phyloP scores from a whole-genome alignment of 2,329 filamentous ascomycete species.

The Colletotrichum incanum region DNA sequence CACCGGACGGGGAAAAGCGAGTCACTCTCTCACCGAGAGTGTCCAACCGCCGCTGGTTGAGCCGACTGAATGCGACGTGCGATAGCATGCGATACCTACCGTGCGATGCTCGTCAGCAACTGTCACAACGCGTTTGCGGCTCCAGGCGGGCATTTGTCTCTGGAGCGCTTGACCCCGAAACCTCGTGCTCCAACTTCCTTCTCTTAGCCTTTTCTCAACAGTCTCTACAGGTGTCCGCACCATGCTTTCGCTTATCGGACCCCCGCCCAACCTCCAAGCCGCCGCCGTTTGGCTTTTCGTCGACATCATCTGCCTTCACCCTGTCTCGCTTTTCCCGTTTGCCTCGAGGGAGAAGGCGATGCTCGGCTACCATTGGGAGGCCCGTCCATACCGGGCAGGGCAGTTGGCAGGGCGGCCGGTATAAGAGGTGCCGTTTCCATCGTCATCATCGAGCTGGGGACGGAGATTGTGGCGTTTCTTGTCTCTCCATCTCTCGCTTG shows the following conservation, averaged over 20 bases:
- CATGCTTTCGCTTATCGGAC: conserved; percentile 10
- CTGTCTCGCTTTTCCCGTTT: conserved; percentile 5
- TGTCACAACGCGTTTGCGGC: conserved; percentile 20
- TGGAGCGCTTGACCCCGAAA: neutral
- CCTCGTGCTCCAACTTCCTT: neutral
- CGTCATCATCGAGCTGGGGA: conserved; percentile 39
- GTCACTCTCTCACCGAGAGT: neutral
- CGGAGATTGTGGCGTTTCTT: conserved; percentile 42
- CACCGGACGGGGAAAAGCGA: conserved; percentile 4
- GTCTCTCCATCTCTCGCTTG: conserved; percentile 27
- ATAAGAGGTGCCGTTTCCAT: conserved; percentile 27
- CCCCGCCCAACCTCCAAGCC: conserved; percentile 8
- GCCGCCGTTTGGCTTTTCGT: conserved; percentile 32
- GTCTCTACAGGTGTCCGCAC: neutral
- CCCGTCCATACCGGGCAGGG: neutral
- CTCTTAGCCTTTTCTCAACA: neutral
- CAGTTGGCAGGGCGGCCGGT: conserved; percentile 29
- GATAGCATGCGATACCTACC: neutral
- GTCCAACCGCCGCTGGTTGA: conserved; percentile 10
- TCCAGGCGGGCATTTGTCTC: conserved; percentile 18
- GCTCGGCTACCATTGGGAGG: neutral
- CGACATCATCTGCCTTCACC: neutral
- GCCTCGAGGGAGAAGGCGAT: neutral
- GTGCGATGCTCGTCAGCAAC: neutral
- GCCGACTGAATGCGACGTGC: conserved; percentile 18